Conservation (phyloP, 163 green algal genomes). For the Chloroidium sp. region DNA sequence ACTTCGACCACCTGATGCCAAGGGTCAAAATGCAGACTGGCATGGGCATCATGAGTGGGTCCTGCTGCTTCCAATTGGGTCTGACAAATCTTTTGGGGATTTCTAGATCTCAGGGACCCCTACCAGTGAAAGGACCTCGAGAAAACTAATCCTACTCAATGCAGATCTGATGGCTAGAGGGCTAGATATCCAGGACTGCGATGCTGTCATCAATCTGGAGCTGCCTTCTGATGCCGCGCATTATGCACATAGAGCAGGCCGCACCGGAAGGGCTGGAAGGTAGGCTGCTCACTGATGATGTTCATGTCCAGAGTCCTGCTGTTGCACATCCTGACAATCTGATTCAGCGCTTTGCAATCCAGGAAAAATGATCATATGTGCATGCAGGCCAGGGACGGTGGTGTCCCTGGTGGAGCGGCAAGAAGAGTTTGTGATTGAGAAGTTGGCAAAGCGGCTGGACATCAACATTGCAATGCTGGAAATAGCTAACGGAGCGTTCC, state of each 20-base stretch:
- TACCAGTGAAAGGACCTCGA: too few relatives aligned
- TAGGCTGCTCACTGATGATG: background rate
- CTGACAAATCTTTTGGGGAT: too few relatives aligned
- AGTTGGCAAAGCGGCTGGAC: constrained; percentile 54
- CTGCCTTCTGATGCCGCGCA: constrained; percentile 74
- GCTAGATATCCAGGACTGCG: constrained; percentile 73
- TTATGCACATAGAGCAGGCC: constrained; percentile 90
- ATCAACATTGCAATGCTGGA: constrained; percentile 51
- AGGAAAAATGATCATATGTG: background rate
- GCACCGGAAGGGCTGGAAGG: constrained; percentile 74
- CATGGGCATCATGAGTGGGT: too few relatives aligned
- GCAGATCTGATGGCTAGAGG: constrained; percentile 73
- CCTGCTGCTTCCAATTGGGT: too few relatives aligned
- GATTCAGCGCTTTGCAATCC: background rate
- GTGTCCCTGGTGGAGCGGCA: constrained; percentile 48
- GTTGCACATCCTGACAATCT: background rate
- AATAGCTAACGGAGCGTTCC: background rate
- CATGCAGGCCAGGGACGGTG: constrained; percentile 42
- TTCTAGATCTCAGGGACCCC: too few relatives aligned
- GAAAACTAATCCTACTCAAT: background rate
- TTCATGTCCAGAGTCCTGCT: background rate
- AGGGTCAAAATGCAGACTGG: too few relatives aligned
- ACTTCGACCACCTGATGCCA: too few relatives aligned
- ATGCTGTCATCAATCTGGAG: constrained; percentile 90
- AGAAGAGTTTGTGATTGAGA: constrained; percentile 73